Percentiles rank a stretch among this genome's conserved stretches.
Evolutionary conservation across 257 asterid species (phyloP).

Genomic region (Capsicum pubescens): DNA sequence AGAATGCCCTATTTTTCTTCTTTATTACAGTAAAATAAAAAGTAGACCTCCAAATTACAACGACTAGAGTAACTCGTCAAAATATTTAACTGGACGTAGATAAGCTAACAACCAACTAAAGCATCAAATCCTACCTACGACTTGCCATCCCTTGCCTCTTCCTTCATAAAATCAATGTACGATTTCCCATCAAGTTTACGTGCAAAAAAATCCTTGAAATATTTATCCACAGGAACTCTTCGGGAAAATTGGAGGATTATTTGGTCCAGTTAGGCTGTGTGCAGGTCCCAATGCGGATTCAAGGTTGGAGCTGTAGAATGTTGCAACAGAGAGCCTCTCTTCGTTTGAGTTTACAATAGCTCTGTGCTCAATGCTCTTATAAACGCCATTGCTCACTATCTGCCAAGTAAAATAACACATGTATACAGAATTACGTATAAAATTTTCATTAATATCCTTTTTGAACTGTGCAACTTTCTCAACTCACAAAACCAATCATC

Average conservation of each 20-base stretch:
- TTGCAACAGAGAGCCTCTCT: constrained; percentile 62
- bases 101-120: constrained; percentile 16
- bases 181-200: constrained; percentile 53
- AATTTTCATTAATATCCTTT: no score
- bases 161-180: constrained; percentile 53
- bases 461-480: no score
- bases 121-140: neutral
- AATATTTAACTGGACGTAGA: neutral
- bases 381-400: constrained; percentile 59
- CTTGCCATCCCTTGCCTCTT: constrained; percentile 19
- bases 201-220: constrained; percentile 51
- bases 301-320: constrained; percentile 52
- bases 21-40: no score
- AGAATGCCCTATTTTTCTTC: no score
- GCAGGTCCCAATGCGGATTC: constrained; percentile 59
- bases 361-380: constrained; percentile 61
- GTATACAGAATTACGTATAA: neutral
- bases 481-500: no score
- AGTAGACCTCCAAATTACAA: neutral
- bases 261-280: constrained; percentile 42
- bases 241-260: constrained; percentile 48
- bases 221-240: constrained; percentile 39
- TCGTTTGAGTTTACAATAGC: constrained; percentile 50
- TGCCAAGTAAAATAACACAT: constrained; percentile 27
- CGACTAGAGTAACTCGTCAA: neutral